A percentile compares a stretch with the other conserved stretches of the same genome.
phyloP scores from a whole-genome alignment of 2,329 filamentous ascomycete species.

The Lecanoromycetidae sp. region DNA sequence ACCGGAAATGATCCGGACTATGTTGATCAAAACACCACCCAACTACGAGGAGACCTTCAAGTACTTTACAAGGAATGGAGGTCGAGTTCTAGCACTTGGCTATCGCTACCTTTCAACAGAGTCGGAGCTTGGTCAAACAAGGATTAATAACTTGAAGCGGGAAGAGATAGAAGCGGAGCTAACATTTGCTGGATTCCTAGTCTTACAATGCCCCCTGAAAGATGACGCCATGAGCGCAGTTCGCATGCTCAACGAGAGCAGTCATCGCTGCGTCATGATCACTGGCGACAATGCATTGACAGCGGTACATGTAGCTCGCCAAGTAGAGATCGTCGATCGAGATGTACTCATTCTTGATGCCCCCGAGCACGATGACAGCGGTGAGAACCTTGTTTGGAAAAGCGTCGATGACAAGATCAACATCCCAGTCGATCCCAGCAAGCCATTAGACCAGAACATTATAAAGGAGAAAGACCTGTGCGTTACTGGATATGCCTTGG shows the following conservation, averaged over 20 bases:
- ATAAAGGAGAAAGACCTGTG: slow-evolving; percentile 81
- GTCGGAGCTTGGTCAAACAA: slow-evolving; percentile 66
- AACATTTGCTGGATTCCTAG: slow-evolving; percentile 86
- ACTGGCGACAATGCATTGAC: slow-evolving; percentile 97
- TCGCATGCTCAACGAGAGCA: slow-evolving; percentile 96
- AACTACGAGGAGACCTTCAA: slow-evolving; percentile 98
- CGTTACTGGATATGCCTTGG: slow-evolving; percentile 84
- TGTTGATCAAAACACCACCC: slow-evolving; percentile 68
- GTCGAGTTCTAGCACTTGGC: slow-evolving; percentile 81
- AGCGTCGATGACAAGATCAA: slow-evolving; percentile 83
- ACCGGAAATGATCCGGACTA: slow-evolving; percentile 90
- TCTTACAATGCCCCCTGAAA: slow-evolving; percentile 90
- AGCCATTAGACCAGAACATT: slow-evolving; percentile 70
- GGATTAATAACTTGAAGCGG: slow-evolving; percentile 86
- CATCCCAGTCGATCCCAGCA: slow-evolving; percentile 72
- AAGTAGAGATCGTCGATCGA: slow-evolving; percentile 95
- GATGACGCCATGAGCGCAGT: slow-evolving; percentile 90
- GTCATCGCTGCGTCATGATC: slow-evolving; percentile 97
- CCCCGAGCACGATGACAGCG: slow-evolving; percentile 74
- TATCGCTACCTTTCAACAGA: slow-evolving; percentile 84
- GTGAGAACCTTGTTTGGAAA: slow-evolving; percentile 78
- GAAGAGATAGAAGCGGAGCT: slow-evolving; percentile 80
- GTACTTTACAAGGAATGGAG: slow-evolving; percentile 91
- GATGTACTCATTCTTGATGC: slow-evolving; percentile 91
- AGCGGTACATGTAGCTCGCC: slow-evolving; percentile 83